Evolutionary conservation across 1,139 yeast genomes (phyloP), one percentile per base, ranked within the genome.

Genomic region (Hanseniaspora gamundiae): DNA sequence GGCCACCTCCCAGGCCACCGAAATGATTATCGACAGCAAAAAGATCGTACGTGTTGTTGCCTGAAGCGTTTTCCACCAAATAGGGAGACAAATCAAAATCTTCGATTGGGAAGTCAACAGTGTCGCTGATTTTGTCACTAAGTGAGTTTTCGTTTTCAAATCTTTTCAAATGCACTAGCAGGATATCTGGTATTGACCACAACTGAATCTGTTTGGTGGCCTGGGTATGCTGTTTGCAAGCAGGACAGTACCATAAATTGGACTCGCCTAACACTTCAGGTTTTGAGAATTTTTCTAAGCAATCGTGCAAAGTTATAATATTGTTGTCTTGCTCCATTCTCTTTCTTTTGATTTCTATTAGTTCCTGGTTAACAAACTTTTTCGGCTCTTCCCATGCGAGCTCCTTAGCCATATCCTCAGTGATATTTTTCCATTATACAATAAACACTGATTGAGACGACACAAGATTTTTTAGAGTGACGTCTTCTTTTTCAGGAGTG

Each of bases 1-100:
- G 98, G 2, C 98, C 98, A 7, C 98, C 98, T 1, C 97, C 97
- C 28, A 91, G 69, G 0, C 97, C 96, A 45, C 98, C 98, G 59
- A 72, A 88, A 59, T 91, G 98, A 60, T 88, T 88, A 59, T 88
- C 97, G 22, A 91, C 96, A 0, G 94, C 97, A 55, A 85, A 72
- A 52, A 91, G 68, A 59, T 91, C 98, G 60, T 91, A 91, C 0
- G 85, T 60, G 8, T 55, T 38, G 16, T 62, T 42, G 13, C 17
- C 30, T 13, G 38, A 27, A 16, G 61, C 59, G 13, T 66, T 60
- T 29, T 67, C 64, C 1, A 67, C 66, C 11, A 83, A 71, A 52
- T 77, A 75, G 20, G 71, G 67, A 2, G 75, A 60, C 70, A 91
- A 71, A 55, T 88, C 93, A 39, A 91, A 68, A 0, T 85, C 91